Conservation (phyloP, 1,284 basidiomycete species). For the Puccinia coronata region DNA sequence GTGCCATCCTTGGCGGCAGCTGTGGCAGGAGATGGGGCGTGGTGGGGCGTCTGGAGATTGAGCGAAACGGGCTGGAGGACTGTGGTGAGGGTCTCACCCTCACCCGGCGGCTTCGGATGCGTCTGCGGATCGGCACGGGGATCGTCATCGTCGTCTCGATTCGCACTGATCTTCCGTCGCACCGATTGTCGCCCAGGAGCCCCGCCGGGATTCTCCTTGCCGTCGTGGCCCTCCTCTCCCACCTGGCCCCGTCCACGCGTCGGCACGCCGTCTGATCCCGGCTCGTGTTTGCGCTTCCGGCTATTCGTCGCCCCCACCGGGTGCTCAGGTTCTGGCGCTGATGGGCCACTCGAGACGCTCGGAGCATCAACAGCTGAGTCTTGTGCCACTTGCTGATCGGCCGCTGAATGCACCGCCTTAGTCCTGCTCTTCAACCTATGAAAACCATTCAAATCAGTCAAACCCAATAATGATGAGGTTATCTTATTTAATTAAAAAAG, state of each 20-base stretch:
- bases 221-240: background rate
- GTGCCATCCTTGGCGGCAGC: background rate
- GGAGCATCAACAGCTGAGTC: background rate
- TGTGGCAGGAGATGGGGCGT: background rate
- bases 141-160: background rate
- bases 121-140: too few relatives aligned
- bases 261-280: background rate
- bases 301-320: background rate
- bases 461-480: too few relatives aligned
- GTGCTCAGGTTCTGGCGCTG: background rate
- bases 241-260: background rate
- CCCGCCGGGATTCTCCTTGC: background rate
- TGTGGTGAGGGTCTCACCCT: background rate
- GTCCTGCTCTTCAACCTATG: slow-evolving; percentile 16
- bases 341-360: background rate
- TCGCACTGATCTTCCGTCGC: background rate
- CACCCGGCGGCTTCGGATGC: too few relatives aligned
- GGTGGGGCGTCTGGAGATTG: background rate
- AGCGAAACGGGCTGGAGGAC: slow-evolving; percentile 2
- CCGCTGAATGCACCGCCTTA: background rate
- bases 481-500: background rate
- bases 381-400: background rate
- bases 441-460: background rate
- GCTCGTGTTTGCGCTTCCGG: slow-evolving; percentile 22
- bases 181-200: background rate